Conservation (phyloP, 805 yeast species). For the Myxozyma geophila region DNA sequence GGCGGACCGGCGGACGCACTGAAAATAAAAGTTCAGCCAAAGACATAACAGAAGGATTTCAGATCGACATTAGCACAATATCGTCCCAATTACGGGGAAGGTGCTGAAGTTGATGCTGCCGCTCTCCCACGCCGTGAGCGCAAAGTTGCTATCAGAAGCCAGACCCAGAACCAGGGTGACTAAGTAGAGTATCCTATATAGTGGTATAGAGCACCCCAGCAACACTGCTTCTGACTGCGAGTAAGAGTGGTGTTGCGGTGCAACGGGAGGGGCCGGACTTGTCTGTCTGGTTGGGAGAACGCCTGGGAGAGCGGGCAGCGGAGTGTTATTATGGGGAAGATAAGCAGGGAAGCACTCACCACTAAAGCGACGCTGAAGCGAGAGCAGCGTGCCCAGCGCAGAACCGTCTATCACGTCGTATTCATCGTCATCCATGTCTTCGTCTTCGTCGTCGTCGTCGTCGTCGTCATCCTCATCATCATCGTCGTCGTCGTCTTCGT, state of each 20-base stretch:
- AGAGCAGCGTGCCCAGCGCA: background rate
- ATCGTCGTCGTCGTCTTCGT: conserved; percentile 17
- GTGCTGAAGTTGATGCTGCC: conserved; percentile 1
- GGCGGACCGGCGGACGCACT: conserved; percentile 30
- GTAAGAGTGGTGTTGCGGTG: background rate
- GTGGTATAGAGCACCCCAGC: no score
- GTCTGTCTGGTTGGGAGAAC: conserved; percentile 7
- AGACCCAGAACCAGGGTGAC: background rate
- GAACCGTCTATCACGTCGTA: no score
- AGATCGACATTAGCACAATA: background rate
- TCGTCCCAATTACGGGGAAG: background rate
- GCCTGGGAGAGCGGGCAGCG: background rate
- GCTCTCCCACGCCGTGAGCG: background rate
- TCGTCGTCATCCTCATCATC: conserved; percentile 19
- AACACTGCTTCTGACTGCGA: background rate
- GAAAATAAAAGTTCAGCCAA: conserved; percentile 27
- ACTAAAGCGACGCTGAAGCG: conserved; percentile 13
- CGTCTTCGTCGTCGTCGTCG: conserved; percentile 1
- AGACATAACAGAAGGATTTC: conserved; percentile 13
- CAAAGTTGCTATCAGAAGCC: background rate
- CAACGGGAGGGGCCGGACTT: background rate
- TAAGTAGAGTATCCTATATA: no score
- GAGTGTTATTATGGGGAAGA: conserved; percentile 14
- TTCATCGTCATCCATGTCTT: background rate
- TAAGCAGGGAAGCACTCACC: conserved; percentile 9